A percentile compares a stretch with the other conserved stretches of the same genome.
phyloP scores from a whole-genome alignment of 495 filamentous ascomycete genomes.

The Hyaloscypha bicolor region DNA sequence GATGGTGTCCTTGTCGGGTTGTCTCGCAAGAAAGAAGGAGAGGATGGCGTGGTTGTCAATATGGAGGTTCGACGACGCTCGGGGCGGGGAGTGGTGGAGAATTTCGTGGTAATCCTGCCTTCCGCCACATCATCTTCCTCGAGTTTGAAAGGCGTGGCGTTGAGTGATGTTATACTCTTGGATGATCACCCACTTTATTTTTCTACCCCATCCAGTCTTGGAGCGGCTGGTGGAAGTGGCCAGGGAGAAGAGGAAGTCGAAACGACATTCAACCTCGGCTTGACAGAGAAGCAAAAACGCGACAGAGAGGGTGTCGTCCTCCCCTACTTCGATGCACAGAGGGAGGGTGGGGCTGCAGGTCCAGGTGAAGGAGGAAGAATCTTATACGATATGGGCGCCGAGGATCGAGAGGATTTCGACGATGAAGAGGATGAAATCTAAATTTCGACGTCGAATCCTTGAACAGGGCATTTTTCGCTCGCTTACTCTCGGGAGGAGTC shows the following conservation, averaged over 20 bases:
- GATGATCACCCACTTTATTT: conserved; percentile 76
- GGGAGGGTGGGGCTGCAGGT: conserved; percentile 71
- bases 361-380: conserved; percentile 87
- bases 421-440: conserved; percentile 98
- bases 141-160: conserved; percentile 20
- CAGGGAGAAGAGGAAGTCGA: conserved; percentile 56
- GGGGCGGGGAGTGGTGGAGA: conserved; percentile 75
- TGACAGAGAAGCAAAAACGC: conserved; percentile 86
- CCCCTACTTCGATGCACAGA: conserved; percentile 95
- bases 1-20: conserved; percentile 75
- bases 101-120: conserved; percentile 66
- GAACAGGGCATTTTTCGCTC: not conserved
- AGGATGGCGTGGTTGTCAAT: conserved; percentile 68
- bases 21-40: conserved; percentile 33
- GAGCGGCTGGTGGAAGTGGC: conserved; percentile 14
- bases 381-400: conserved; percentile 91
- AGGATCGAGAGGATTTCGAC: conserved; percentile 86
- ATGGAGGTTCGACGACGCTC: conserved; percentile 84
- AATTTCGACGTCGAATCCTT: not conserved
- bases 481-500: not conserved
- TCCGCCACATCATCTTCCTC: conserved; percentile 35
- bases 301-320: conserved; percentile 88
- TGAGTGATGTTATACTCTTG: conserved; percentile 60
- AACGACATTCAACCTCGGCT: conserved; percentile 78
- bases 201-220: conserved; percentile 41